Percentiles rank a stretch among this genome's conserved stretches.
Evolutionary conservation across 1,284 basidiomycete genomes (phyloP).

Genomic region (Fomitopsis pinicola): DNA sequence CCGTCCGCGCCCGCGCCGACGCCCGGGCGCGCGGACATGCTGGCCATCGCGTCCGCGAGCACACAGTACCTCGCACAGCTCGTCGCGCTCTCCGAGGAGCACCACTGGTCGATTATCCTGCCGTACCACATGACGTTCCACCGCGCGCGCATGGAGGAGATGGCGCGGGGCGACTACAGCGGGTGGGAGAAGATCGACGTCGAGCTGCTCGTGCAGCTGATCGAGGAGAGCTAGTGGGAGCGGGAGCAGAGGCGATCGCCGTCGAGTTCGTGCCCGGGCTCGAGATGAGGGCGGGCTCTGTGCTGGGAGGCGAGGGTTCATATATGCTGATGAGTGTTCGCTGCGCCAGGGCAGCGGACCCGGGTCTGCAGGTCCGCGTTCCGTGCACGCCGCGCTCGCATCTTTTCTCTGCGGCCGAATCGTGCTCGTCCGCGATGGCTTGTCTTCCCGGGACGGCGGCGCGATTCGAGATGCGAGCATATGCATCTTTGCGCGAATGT

Average conservation of each 20-base stretch:
- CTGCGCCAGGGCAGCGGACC: neutral
- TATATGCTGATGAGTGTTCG: neutral
- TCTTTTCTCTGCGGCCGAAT: too few species aligned
- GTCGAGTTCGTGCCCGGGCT: neutral
- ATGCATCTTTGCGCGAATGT: too few species aligned
- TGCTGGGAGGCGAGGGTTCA: too few species aligned
- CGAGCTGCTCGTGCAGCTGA: constrained; percentile 6
- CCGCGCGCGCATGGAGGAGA: constrained; percentile 6
- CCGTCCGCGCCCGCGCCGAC: neutral
- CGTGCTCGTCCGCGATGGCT: too few species aligned
- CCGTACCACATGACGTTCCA: constrained; percentile 12
- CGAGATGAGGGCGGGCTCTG: neutral
- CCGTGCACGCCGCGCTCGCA: neutral
- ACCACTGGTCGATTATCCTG: constrained; percentile 11
- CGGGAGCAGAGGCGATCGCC: neutral
- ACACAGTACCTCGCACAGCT: constrained; percentile 9
- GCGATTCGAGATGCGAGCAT: too few species aligned
- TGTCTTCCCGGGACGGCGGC: too few species aligned
- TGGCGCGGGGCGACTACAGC: constrained; percentile 3
- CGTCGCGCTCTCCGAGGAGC: constrained; percentile 4
- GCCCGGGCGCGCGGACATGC: neutral
- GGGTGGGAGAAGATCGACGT: constrained; percentile 7
- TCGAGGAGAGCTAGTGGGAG: constrained; percentile 4
- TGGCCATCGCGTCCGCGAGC: constrained; percentile 4
- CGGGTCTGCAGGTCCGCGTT: neutral